These are phyloP conservation scores for Spathaspora girioi DNA, from an alignment of 805 yeast species.

Conservation along the genomic window DNA sequence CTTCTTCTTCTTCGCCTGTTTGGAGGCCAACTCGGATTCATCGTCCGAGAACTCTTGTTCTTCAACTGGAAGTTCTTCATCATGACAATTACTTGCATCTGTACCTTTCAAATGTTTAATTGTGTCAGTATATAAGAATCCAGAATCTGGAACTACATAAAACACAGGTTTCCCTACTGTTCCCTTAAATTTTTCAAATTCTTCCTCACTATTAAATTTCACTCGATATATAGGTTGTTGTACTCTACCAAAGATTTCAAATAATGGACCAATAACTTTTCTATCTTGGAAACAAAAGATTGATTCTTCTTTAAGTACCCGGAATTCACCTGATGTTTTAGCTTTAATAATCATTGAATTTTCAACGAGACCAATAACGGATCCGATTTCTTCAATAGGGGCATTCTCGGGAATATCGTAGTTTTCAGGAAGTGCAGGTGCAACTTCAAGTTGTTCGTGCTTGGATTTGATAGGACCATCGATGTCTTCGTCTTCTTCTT, in stretches of 20 bases:
- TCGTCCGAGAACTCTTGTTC: constrained; percentile 97
- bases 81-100: constrained; percentile 93
- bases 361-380: constrained; percentile 65
- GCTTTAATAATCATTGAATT: constrained; percentile 71
- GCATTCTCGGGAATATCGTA: constrained; percentile 57
- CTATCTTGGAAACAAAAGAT: constrained; percentile 74
- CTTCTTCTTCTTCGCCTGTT: constrained; percentile 59
- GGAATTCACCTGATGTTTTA: constrained; percentile 72
- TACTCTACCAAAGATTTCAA: constrained; percentile 87
- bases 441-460: constrained; percentile 66
- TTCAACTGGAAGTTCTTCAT: constrained; percentile 88
- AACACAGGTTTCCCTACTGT: constrained; percentile 56
- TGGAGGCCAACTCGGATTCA: constrained; percentile 76
- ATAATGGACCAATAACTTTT: constrained; percentile 67
- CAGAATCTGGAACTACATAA: constrained; percentile 78
- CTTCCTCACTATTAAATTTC: constrained; percentile 53
- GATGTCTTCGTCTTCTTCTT: constrained; percentile 46
- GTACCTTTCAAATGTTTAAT: constrained; percentile 75
- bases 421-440: constrained; percentile 65
- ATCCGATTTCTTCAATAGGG: constrained; percentile 71
- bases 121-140: constrained; percentile 72
- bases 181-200: constrained; percentile 43
- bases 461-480: constrained; percentile 73
- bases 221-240: constrained; percentile 80
- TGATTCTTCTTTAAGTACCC: constrained; percentile 78